Percentiles rank a stretch among this genome's conserved stretches.
phyloP scores from a whole-genome alignment of 169 alveolate species.

The Plasmodium blacklocki region DNA sequence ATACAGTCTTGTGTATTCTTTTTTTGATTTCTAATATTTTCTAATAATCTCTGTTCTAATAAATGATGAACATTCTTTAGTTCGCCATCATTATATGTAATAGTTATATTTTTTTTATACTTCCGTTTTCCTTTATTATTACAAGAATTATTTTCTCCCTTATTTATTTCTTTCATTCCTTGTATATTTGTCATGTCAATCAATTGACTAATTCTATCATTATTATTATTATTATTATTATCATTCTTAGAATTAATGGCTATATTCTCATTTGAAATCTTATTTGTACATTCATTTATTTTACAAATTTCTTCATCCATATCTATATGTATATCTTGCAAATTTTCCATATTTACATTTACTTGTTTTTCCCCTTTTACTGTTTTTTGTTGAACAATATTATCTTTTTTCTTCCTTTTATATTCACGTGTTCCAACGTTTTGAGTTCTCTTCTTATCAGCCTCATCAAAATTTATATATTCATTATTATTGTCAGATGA shows the following conservation, averaged over 20 bases:
- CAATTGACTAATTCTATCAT: too few relatives aligned
- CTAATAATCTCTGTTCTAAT: slow-evolving; percentile 5
- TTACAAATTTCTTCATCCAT: not conserved
- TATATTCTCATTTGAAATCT: not conserved
- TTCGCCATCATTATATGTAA: not conserved
- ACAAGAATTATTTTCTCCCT: not conserved
- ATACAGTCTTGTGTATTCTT: not conserved
- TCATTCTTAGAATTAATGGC: too few relatives aligned
- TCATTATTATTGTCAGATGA: slow-evolving; percentile 46
- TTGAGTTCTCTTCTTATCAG: slow-evolving; percentile 1
- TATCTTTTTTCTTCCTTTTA: slow-evolving; percentile 21
- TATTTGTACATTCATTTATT: not conserved
- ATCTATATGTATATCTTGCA: not conserved
- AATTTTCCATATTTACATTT: slow-evolving; percentile 2
- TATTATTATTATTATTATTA: too few relatives aligned
- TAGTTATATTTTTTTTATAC: not conserved
- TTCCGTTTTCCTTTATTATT: slow-evolving; percentile 15
- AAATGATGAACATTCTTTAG: not conserved
- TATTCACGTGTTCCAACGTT: slow-evolving; percentile 12
- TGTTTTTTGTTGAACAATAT: not conserved
- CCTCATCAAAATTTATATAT: slow-evolving; percentile 4
- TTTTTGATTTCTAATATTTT: slow-evolving; percentile 9
- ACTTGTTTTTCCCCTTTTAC: not conserved
- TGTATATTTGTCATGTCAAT: not conserved
- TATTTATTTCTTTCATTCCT: not conserved